phyloP scores from a whole-genome alignment of 2,329 filamentous ascomycete species.

The Neofusicoccum cordaticola region DNA sequence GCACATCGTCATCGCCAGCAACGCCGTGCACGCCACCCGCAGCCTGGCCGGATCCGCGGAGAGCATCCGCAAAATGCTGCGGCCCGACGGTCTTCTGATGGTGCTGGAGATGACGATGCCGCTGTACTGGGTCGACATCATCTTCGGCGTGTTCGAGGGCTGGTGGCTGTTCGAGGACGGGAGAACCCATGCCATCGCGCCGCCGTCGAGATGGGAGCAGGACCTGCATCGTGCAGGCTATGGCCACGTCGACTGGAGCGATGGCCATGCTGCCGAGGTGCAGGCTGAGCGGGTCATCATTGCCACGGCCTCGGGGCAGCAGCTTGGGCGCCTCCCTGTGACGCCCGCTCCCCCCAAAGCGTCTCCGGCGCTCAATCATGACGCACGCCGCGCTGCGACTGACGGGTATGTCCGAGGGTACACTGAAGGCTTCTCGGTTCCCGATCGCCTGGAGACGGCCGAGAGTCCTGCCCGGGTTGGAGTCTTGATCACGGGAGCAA shows the following conservation, averaged over 20 bases:
- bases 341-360: neutral
- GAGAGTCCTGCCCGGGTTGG: neutral
- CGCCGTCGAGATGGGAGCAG: conserved; percentile 23
- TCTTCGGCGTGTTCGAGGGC: conserved; percentile 39
- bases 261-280: conserved; percentile 18
- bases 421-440: neutral
- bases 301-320: neutral
- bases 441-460: neutral
- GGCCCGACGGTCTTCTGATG: conserved; percentile 29
- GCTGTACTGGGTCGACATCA: conserved; percentile 33
- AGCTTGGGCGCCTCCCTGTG: neutral
- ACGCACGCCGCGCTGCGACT: neutral
- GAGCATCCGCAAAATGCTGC: conserved; percentile 27
- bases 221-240: conserved; percentile 23
- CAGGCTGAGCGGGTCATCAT: conserved; percentile 17
- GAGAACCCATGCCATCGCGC: conserved; percentile 24
- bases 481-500: conserved; percentile 42
- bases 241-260: conserved; percentile 25
- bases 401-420: neutral
- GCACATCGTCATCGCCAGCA: conserved; percentile 31
- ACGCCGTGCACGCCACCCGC: conserved; percentile 34
- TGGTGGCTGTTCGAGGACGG: conserved; percentile 42
- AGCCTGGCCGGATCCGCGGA: conserved; percentile 19
- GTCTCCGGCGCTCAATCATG: neutral
- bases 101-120: conserved; percentile 32